Conservation (phyloP, 345 rosid genomes). For the thale cress (Arabidopsis thaliana) region DNA sequence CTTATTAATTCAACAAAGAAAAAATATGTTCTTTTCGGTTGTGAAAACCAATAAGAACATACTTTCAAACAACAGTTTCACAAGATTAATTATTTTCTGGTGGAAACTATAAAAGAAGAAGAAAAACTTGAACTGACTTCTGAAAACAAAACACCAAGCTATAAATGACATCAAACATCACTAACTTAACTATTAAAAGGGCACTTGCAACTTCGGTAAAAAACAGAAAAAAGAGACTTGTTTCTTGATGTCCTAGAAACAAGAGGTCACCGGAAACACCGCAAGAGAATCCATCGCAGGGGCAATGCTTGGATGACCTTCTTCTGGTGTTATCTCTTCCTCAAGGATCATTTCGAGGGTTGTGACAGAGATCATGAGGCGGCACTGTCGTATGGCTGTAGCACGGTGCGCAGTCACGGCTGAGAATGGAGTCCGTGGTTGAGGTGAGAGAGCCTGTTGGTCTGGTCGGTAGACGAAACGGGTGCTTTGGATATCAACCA, state of each 20-base stretch:
- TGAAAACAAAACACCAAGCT: conserved; percentile 18
- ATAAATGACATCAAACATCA: neutral
- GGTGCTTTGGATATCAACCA: conserved; percentile 25
- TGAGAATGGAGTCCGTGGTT: conserved; percentile 33
- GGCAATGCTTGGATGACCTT: neutral
- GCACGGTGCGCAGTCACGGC: conserved; percentile 34
- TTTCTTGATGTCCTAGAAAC: conserved; percentile 35
- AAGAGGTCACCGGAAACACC: conserved; percentile 30
- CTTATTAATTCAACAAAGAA: neutral
- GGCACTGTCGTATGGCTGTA: conserved; percentile 15
- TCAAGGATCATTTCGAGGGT: conserved; percentile 43
- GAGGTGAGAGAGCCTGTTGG: conserved; percentile 7
- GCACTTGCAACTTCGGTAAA: conserved; percentile 33
- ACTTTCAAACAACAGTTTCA: conserved; percentile 4
- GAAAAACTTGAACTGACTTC: conserved; percentile 5
- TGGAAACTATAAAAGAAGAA: conserved; percentile 5
- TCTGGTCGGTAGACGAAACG: conserved; percentile 19
- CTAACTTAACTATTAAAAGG: conserved; percentile 29
- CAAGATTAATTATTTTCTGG: conserved; percentile 35
- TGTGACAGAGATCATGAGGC: conserved; percentile 31
- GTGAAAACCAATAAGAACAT: conserved; percentile 25
- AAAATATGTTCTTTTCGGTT: conserved; percentile 1
- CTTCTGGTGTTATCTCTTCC: conserved; percentile 31
- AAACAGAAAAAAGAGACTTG: conserved; percentile 36
- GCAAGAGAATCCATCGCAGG: conserved; percentile 7